These are phyloP conservation scores for Hyphochytrium catenoides DNA, from an alignment of 352 stramenopile genomes.

Conservation along the genomic window DNA sequence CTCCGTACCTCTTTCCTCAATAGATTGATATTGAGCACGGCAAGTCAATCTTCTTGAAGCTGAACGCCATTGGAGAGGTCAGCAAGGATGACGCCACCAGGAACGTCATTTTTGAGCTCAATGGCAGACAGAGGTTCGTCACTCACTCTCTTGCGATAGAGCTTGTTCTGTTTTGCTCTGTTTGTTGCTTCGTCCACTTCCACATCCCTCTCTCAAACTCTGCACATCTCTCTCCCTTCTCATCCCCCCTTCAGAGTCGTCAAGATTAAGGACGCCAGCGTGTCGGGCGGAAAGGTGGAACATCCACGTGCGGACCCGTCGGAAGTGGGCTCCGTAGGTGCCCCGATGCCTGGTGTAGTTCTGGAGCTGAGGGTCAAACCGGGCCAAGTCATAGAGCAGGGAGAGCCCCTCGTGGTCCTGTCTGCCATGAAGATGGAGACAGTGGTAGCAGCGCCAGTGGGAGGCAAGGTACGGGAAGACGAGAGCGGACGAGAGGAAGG, in stretches of 20 bases:
- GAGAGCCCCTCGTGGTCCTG: slow-evolving; percentile 74
- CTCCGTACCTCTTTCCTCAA: neutral
- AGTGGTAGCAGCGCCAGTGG: slow-evolving; percentile 64
- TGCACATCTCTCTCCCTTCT: too few relatives aligned
- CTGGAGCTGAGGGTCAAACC: slow-evolving; percentile 79
- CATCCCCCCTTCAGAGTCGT: too few relatives aligned
- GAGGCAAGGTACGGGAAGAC: slow-evolving; percentile 67
- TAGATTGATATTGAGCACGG: slow-evolving; percentile 73
- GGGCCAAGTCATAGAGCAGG: slow-evolving; percentile 73
- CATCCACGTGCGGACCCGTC: slow-evolving; percentile 61
- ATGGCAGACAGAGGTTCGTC: slow-evolving; percentile 69
- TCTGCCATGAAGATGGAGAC: slow-evolving; percentile 99
- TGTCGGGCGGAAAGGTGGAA: slow-evolving; percentile 23
- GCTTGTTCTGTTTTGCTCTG: too few relatives aligned
- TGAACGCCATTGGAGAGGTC: slow-evolving; percentile 63
- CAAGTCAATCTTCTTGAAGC: slow-evolving; percentile 88
- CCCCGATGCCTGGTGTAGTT: slow-evolving; percentile 89
- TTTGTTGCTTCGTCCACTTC: too few relatives aligned
- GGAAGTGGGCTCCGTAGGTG: slow-evolving; percentile 62
- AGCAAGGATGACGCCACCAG: slow-evolving; percentile 65
- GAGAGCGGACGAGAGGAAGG: too few relatives aligned
- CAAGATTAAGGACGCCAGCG: slow-evolving; percentile 68
- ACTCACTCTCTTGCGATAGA: too few relatives aligned
- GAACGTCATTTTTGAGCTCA: slow-evolving; percentile 91
- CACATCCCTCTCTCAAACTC: too few relatives aligned